Evolutionary conservation across 805 yeast genomes (phyloP), one percentile per base, ranked within the genome.

Genomic region (Zygoascus ofunaensis): DNA sequence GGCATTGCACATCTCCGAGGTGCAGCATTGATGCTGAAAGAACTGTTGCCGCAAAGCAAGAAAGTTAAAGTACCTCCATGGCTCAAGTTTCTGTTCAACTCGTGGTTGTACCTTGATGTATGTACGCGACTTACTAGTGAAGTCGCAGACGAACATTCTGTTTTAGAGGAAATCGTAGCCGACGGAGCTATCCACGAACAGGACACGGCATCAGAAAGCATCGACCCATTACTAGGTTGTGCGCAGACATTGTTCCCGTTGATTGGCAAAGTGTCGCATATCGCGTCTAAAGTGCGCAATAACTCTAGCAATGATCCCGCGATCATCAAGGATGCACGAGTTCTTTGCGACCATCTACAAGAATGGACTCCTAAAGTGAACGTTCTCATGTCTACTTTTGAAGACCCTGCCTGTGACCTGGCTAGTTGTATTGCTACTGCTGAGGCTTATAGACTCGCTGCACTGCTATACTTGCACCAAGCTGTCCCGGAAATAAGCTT

Each of bases 1-100:
- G 85, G 86, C 10, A 76, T 80, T 43, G 79, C 82, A 2, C 87
- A 80, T 60, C 64, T 80, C 46, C 75, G 73, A 54, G 85, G 86
- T 24, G 85, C 85, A 3, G 70, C 73, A 47, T 70, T 77, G 10
- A 74, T 80, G 73, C 77, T 78, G 17, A 37, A 51, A 21, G 52
- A 47, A 22, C 49, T 55, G 2, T 37, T 53, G 14, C 44, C 44
- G 15, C 45, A 41, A 35, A 42, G 30, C 42, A 47, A 44, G 42
- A 42, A 34, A 41, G 47, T 36, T 4, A 41, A 47, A 2, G 34
- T 49, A 4, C 48, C 50, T 66, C 20, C 77, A 74, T 3, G 64
- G 63, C 61, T 77, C 20, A 76, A 69, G 49, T 74, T 74, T 45
- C 60, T 78, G 34, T 75, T 76, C 61, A 77, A 80, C 53, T 70